These are phyloP conservation scores for Agaricales sp. DNA, from an alignment of 1,284 basidiomycete genomes.

Conservation along the genomic window DNA sequence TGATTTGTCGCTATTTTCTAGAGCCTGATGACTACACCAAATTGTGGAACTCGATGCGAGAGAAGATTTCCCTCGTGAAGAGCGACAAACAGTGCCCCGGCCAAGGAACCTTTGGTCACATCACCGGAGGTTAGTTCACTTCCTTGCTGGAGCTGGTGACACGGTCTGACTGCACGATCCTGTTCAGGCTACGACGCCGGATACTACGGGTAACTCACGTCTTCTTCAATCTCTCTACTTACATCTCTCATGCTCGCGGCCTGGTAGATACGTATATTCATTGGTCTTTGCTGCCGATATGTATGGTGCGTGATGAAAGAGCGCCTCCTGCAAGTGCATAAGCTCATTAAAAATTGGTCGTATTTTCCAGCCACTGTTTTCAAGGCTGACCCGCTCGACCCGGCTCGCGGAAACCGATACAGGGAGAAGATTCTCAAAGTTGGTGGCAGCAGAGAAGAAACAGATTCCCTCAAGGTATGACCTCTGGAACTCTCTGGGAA, in stretches of 20 bases:
- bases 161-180: no score
- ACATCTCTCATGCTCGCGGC: conserved; percentile 1
- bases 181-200: conserved; percentile 60
- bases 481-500: no score
- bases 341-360: not conserved
- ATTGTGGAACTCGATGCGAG: conserved; percentile 64
- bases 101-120: conserved; percentile 61
- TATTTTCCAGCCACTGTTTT: conserved; percentile 49
- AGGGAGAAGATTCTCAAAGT: conserved; percentile 42
- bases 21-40: conserved; percentile 57
- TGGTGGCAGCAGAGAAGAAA: conserved; percentile 50
- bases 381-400: conserved; percentile 64
- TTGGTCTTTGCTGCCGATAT: conserved; percentile 73
- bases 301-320: no score
- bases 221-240: not conserved
- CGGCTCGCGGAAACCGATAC: conserved; percentile 41
- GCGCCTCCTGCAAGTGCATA: no score
- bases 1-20: conserved; percentile 15
- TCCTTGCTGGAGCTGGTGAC: no score
- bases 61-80: conserved; percentile 59
- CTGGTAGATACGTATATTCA: conserved; percentile 60
- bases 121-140: conserved; percentile 34
- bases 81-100: conserved; percentile 52
- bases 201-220: conserved; percentile 53
- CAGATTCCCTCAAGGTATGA: conserved; percentile 41